phyloP scores from a whole-genome alignment of 768 basidiomycete genomes.

The Leccinum uliginosum region DNA sequence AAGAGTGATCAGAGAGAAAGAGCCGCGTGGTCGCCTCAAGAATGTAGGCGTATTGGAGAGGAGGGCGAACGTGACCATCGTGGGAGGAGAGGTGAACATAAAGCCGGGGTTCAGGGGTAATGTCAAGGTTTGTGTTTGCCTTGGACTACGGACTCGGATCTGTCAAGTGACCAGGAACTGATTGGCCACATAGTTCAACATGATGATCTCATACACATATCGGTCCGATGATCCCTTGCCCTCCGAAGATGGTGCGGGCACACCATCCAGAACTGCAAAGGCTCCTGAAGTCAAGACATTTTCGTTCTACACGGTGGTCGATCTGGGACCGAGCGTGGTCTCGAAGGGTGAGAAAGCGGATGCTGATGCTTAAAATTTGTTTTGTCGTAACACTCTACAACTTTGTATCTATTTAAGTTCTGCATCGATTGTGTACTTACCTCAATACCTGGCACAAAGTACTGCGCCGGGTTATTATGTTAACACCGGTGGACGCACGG shows the following conservation, averaged over 20 bases:
- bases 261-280: constrained; percentile 43
- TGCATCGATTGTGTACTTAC: neutral
- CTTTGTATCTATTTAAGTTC: neutral
- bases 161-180: neutral
- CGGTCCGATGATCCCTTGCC: constrained; percentile 80
- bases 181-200: constrained; percentile 67
- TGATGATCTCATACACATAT: constrained; percentile 93
- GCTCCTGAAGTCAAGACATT: constrained; percentile 80
- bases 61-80: constrained; percentile 82
- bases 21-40: constrained; percentile 44
- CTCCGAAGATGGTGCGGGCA: constrained; percentile 54
- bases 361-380: constrained; percentile 9
- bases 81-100: constrained; percentile 86
- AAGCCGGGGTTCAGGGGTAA: constrained; percentile 73
- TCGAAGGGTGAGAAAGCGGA: constrained; percentile 48
- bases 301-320: constrained; percentile 82
- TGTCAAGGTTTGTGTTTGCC: constrained; percentile 58
- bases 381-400: neutral
- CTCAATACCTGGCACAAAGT: neutral
- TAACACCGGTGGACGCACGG: neutral
- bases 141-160: neutral
- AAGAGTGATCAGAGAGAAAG: constrained; percentile 43
- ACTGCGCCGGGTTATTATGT: neutral
- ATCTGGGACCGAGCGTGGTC: constrained; percentile 67
- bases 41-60: constrained; percentile 82